phyloP scores from a whole-genome alignment of 1,284 basidiomycete species.

The Tranzscheliella williamsii region DNA sequence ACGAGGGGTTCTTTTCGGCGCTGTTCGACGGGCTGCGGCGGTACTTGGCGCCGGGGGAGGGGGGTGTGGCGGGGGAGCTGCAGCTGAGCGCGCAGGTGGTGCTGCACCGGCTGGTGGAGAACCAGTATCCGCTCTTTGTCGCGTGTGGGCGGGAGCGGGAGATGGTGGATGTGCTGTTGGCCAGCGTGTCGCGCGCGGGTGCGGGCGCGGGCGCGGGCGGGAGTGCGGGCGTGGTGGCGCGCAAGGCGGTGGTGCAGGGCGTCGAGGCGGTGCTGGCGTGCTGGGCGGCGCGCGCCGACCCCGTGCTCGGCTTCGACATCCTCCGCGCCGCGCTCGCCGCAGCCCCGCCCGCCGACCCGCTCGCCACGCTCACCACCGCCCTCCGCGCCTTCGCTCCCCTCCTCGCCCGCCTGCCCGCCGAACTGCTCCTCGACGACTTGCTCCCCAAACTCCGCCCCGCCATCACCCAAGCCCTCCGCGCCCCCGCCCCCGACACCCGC shows the following conservation, averaged over 20 bases:
- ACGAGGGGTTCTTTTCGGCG: slow-evolving; percentile 14
- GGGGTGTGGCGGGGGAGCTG: slow-evolving; percentile 6
- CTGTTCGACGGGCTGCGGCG: slow-evolving; percentile 10
- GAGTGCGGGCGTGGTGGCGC: slow-evolving; percentile 5
- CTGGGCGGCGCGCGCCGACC: slow-evolving; percentile 19
- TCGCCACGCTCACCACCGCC: not conserved
- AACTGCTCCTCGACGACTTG: slow-evolving; percentile 45
- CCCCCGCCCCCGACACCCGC: not conserved
- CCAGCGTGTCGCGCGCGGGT: not conserved
- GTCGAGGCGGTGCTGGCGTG: slow-evolving; percentile 13
- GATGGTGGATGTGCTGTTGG: slow-evolving; percentile 11
- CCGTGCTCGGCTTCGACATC: slow-evolving; percentile 35
- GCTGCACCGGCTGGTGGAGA: slow-evolving; percentile 35
- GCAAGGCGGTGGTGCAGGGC: slow-evolving; percentile 19
- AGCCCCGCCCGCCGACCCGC: not conserved
- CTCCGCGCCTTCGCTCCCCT: slow-evolving; percentile 13
- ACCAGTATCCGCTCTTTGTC: slow-evolving; percentile 36
- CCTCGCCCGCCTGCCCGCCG: slow-evolving; percentile 26
- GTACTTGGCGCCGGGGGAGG: slow-evolving; percentile 5
- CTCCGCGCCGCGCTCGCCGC: slow-evolving; percentile 1
- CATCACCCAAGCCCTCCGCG: not conserved
- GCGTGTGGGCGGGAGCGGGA: slow-evolving; percentile 12
- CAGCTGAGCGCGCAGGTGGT: slow-evolving; percentile 35
- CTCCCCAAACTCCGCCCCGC: slow-evolving; percentile 8
- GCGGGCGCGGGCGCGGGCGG: not conserved